phyloP scores from a whole-genome alignment of 2,329 filamentous ascomycete species.

The Diaporthe sp. region DNA sequence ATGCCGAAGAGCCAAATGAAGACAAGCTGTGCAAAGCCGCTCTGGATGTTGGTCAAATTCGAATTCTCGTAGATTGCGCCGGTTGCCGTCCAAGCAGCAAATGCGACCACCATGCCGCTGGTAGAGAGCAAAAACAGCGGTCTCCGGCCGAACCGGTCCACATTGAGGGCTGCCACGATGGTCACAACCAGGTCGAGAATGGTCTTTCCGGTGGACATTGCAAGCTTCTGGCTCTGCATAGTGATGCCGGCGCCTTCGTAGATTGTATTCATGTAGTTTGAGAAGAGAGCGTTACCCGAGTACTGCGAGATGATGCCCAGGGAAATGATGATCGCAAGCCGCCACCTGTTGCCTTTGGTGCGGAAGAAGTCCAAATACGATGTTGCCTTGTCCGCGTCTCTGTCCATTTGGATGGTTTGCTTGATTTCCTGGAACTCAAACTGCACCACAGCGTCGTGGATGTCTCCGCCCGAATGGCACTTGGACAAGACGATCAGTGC shows the following conservation, averaged over 20 bases:
- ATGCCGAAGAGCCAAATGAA: constrained; percentile 72
- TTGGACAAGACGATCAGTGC: constrained; percentile 72
- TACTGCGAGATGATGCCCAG: constrained; percentile 75
- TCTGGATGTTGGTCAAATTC: constrained; percentile 46
- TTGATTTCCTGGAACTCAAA: constrained; percentile 74
- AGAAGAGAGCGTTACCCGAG: constrained; percentile 73
- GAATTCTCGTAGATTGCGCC: constrained; percentile 64
- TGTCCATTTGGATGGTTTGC: constrained; percentile 69
- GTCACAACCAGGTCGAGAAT: constrained; percentile 68
- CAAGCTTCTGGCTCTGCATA: constrained; percentile 64
- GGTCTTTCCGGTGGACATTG: constrained; percentile 61
- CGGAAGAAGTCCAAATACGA: constrained; percentile 70
- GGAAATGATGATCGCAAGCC: constrained; percentile 69
- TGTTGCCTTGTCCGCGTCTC: constrained; percentile 57
- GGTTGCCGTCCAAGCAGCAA: constrained; percentile 60
- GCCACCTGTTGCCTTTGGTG: constrained; percentile 72
- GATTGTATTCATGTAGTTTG: constrained; percentile 72
- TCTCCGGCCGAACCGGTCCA: constrained; percentile 61
- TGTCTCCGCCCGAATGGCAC: constrained; percentile 72
- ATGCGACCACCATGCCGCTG: constrained; percentile 60
- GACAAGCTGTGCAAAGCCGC: constrained; percentile 67
- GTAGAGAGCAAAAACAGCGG: constrained; percentile 63
- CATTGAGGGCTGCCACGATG: constrained; percentile 61
- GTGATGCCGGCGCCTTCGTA: constrained; percentile 70
- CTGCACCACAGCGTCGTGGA: constrained; percentile 67